Conservation (phyloP, 1,284 basidiomycete genomes). For the Stereum hirsutum region DNA sequence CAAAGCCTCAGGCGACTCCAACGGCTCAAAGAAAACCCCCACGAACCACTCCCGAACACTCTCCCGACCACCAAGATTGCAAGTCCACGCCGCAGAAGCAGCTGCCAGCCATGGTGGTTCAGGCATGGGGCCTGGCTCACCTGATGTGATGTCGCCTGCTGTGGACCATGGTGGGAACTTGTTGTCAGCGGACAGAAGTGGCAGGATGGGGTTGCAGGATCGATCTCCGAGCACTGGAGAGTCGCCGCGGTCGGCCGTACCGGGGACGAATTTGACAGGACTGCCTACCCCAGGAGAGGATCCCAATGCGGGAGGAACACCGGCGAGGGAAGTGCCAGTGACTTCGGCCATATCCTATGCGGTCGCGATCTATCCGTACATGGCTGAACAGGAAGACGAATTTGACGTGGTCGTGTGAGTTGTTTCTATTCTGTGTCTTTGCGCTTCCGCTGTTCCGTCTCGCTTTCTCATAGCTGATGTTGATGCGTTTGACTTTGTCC, state of each 20-base stretch:
- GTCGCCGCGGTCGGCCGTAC: conserved; percentile 10
- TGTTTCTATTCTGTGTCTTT: conserved; percentile 4
- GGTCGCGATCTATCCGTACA: conserved; percentile 90
- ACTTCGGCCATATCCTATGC: conserved; percentile 75
- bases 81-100: conserved; percentile 40
- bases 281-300: conserved; percentile 19
- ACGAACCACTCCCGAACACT: conserved; percentile 9
- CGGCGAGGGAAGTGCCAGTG: conserved; percentile 40
- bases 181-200: conserved; percentile 7
- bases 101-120: conserved; percentile 37
- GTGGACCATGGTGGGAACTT: conserved; percentile 34
- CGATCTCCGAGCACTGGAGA: conserved; percentile 3
- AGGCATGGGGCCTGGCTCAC: conserved; percentile 56
- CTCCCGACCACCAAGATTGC: conserved; percentile 51
- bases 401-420: conserved; percentile 95
- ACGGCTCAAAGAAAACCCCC: conserved; percentile 12
- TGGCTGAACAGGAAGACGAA: conserved; percentile 95
- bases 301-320: conserved; percentile 12
- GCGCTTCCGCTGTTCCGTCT: neutral
- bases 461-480: conserved; percentile 37
- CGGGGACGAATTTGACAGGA: conserved; percentile 12
- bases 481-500: conserved; percentile 89
- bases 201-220: neutral
- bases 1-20: conserved; percentile 42
- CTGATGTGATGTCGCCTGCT: conserved; percentile 60